phyloP scores from a whole-genome alignment of 805 yeast species.

The Candida palmyrensis region DNA sequence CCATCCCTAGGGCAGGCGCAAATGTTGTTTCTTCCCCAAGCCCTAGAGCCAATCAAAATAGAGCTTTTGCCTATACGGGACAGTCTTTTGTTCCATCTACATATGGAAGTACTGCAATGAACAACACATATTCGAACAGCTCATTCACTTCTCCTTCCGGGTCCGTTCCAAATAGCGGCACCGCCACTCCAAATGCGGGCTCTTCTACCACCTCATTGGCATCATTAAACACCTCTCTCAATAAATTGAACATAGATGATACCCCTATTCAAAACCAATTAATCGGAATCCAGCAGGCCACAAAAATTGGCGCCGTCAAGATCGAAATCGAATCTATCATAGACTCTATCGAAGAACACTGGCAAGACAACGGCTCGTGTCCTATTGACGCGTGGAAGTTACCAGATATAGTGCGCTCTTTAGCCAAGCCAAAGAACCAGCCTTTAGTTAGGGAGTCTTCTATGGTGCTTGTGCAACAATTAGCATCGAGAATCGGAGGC shows the following conservation, averaged over 20 bases:
- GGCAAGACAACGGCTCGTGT: conserved; percentile 36
- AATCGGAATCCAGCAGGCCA: conserved; percentile 44
- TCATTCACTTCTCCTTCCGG: conserved; percentile 22
- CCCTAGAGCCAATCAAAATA: too few relatives aligned
- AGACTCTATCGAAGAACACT: conserved; percentile 31
- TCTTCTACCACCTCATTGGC: conserved; percentile 70
- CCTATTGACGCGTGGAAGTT: conserved; percentile 62
- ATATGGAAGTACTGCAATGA: conserved; percentile 6
- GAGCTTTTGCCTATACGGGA: conserved; percentile 1
- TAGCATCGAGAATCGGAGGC: conserved; percentile 57
- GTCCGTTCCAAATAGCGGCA: conserved; percentile 32
- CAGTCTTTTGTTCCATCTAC: conserved; percentile 5
- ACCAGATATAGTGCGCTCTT: conserved; percentile 54
- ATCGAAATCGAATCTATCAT: conserved; percentile 51
- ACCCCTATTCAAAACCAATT: conserved; percentile 65
- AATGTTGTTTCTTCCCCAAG: too few relatives aligned
- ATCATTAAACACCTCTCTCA: conserved; percentile 66
- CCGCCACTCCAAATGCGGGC: conserved; percentile 27
- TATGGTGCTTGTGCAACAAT: conserved; percentile 55
- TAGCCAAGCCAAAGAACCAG: conserved; percentile 70
- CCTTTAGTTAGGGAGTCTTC: conserved; percentile 74
- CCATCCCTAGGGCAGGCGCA: too few relatives aligned
- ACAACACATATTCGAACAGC: conserved; percentile 2
- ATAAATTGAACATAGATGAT: conserved; percentile 47
- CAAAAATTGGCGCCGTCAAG: conserved; percentile 51